Base-by-base conservation (phyloP, 2,329 filamentous ascomycete genomes). In the Trichoderma sp. region DNA sequence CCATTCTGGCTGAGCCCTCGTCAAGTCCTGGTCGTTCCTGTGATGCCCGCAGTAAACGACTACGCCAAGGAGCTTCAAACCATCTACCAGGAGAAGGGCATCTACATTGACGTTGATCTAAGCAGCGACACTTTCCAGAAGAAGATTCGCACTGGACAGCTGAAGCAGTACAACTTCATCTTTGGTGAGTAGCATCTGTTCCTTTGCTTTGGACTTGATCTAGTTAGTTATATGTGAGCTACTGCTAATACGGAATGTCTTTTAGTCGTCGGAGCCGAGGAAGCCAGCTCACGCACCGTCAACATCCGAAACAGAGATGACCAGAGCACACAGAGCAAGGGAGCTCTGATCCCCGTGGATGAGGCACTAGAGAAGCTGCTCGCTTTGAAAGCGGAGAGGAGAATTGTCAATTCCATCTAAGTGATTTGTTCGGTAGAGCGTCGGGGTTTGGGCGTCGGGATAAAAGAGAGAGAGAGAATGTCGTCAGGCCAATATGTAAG, bases 1-100 rank as follows among this genome's bases (percentile, higher is more conserved):
- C 92, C 92, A 1, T 93, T 95, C 85, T 96, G 92, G 92, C 83
- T 96, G 71, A 92, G 89, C 74, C 92, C 92, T n/a, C 87, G 92
- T 63, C 92, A 96, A 80, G 88, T 96, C 72, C 85, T 83, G 65
- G 79, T 82, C 53, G 80, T 82, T 29, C 81, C 81, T 31, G 87
- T 96, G 72, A 89, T 94, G 71, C 92, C 92, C 10, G 91, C 93
- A 71, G 92, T 92, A 81, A 89, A 90, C 75, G 89, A 90, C 76
- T 94, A 96, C 79, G 92, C 92, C 72, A 84, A 89, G 77, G 91
- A 95, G 79, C 88, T 95, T 7, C 88, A 91, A 76, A 79, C 81
- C 70, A 83, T 90, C 71, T 90, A 94, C 82, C 88, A 90, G 76
- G 84, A 86, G 70, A 85, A 90, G 78, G 85, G 85, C 60, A 87